These are phyloP conservation scores for Allium fistulosum DNA, from an alignment of 106 monocot species.

Conservation along the genomic window DNA sequence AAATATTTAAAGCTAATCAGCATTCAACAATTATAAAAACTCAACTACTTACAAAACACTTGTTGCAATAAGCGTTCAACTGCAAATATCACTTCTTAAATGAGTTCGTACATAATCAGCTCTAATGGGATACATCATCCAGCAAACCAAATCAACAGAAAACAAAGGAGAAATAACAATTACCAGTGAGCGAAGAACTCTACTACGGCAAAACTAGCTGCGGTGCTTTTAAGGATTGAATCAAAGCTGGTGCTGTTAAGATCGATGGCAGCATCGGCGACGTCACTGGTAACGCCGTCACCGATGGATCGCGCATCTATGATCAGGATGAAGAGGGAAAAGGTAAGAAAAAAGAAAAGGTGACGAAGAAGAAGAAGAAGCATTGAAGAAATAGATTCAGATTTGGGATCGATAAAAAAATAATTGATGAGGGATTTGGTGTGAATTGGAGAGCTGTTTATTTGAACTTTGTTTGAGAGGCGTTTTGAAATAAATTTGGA, in stretches of 20 bases:
- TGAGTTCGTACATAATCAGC: too few species aligned
- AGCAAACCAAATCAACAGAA: too few species aligned
- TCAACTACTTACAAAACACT: too few species aligned
- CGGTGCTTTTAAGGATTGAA: conserved; percentile 36
- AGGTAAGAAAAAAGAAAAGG: background rate
- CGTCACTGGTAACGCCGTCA: conserved; percentile 6
- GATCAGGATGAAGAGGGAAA: conserved; percentile 11
- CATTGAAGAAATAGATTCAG: conserved; percentile 4
- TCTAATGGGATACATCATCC: too few species aligned
- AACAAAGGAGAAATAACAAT: background rate
- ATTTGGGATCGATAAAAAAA: background rate
- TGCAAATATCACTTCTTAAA: too few species aligned
- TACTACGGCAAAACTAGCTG: conserved; percentile 63
- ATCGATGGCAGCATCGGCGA: conserved; percentile 50
- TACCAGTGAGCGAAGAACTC: conserved; percentile 98
- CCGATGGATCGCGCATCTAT: conserved; percentile 16
- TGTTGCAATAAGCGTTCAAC: too few species aligned
- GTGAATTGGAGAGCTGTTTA: too few species aligned
- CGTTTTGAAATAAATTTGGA: too few species aligned
- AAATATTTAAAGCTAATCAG: too few species aligned
- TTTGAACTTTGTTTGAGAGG: too few species aligned
- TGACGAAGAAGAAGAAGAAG: background rate
- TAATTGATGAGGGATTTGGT: background rate
- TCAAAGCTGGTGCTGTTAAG: conserved; percentile 64
- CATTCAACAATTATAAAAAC: too few species aligned